Conservation (phyloP, 495 filamentous ascomycete species). For the Talaromyces adpressus region DNA sequence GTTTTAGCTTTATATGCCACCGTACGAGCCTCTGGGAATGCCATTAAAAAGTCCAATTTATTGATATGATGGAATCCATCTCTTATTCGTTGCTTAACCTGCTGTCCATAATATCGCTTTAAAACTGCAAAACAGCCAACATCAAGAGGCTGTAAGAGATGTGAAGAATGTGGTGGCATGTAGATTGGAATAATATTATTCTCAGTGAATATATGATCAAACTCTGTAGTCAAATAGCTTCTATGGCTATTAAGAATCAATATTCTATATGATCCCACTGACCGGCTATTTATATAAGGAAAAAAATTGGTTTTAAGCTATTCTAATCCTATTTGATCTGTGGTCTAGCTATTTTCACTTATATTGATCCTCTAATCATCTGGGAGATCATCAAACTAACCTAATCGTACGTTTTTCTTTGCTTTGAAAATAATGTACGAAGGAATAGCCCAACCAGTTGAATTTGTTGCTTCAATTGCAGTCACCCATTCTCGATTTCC, state of each 20-base stretch:
- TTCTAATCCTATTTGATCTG: background rate
- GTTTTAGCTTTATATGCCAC: no score
- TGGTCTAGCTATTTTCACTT: background rate
- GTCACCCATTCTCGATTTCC: background rate
- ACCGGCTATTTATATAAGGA: no score
- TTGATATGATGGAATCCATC: background rate
- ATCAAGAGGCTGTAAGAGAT: background rate
- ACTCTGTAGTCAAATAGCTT: no score
- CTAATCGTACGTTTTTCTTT: background rate
- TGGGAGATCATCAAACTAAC: background rate
- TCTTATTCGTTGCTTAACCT: background rate
- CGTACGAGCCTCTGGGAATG: no score
- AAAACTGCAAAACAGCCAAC: background rate
- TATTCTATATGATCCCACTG: no score
- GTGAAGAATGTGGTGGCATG: background rate
- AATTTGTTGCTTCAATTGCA: background rate
- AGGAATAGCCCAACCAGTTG: background rate
- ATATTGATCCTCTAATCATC: background rate
- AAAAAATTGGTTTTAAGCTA: no score
- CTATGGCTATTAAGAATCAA: no score
- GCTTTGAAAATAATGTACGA: background rate
- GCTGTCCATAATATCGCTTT: background rate
- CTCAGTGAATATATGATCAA: background rate
- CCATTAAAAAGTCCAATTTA: background rate
- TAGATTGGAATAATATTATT: background rate